These are phyloP conservation scores for Asterella californica DNA, from an alignment of 225 moss, liverwort and hornwort genomes.

Conservation along the genomic window DNA sequence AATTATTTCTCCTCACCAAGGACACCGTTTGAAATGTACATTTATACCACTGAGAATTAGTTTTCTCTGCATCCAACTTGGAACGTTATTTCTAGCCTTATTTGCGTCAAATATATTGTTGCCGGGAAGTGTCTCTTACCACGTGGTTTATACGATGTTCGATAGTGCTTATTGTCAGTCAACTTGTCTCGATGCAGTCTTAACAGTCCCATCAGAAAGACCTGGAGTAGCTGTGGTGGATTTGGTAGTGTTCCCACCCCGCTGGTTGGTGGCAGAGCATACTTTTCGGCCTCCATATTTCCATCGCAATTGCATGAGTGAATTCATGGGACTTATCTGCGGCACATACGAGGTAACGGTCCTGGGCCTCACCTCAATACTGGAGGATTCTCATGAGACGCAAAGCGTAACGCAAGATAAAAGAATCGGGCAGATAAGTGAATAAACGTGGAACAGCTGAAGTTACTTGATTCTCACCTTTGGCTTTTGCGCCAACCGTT, in stretches of 20 bases:
- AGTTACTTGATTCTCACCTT: neutral
- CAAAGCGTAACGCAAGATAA: neutral
- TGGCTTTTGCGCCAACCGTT: too few relatives aligned
- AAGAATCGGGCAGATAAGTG: neutral
- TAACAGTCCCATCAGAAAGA: constrained; percentile 90
- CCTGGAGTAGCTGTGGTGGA: constrained; percentile 97
- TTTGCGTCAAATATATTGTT: too few relatives aligned
- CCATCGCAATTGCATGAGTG: constrained; percentile 98
- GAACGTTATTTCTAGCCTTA: too few relatives aligned
- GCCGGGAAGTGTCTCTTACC: neutral
- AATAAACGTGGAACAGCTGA: neutral
- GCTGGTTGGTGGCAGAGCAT: constrained; percentile 96
- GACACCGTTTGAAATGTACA: neutral
- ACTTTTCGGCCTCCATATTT: constrained; percentile 97
- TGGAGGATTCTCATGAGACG: neutral
- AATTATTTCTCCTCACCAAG: neutral
- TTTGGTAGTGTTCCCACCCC: constrained; percentile 93
- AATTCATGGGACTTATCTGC: constrained; percentile 93
- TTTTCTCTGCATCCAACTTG: neutral
- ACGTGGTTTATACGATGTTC: neutral
- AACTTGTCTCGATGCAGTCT: constrained; percentile 38
- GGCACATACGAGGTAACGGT: constrained; percentile 76
- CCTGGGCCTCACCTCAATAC: neutral
- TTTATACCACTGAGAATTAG: neutral
- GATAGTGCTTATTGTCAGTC: too few relatives aligned